phyloP scores from a whole-genome alignment of 2,329 filamentous ascomycete genomes.

The Cephalotrichum gorgonifer region DNA sequence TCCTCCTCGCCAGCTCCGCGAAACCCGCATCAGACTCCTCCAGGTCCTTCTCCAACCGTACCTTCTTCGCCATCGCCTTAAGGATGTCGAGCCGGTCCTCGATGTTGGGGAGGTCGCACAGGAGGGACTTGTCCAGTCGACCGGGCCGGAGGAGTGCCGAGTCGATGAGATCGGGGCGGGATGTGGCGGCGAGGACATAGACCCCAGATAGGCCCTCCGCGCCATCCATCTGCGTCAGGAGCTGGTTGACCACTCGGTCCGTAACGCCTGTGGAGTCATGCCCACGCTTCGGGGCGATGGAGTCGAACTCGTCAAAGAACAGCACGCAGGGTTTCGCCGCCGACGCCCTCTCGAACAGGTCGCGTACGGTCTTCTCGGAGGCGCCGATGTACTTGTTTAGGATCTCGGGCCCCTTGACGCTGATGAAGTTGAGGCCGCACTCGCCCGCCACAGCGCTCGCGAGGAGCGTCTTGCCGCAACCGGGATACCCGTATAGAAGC shows the following conservation, averaged over 20 bases:
- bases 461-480: conserved; percentile 91
- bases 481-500: conserved; percentile 87
- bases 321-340: conserved; percentile 88
- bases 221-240: conserved; percentile 97
- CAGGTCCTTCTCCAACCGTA: conserved; percentile 62
- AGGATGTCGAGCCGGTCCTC: conserved; percentile 86
- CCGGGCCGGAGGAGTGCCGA: conserved; percentile 86
- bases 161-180: conserved; percentile 87
- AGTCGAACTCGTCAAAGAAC: conserved; percentile 98
- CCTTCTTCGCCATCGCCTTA: conserved; percentile 68
- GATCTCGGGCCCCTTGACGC: conserved; percentile 95
- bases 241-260: conserved; percentile 94
- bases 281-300: conserved; percentile 91
- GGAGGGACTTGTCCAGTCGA: conserved; percentile 81
- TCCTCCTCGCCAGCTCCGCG: conserved; percentile 65
- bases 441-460: conserved; percentile 96
- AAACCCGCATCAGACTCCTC: conserved; percentile 45
- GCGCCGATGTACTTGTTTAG: conserved; percentile 99
- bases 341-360: conserved; percentile 85
- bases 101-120: conserved; percentile 77
- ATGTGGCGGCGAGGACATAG: conserved; percentile 92
- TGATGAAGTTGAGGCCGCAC: conserved; percentile 96
- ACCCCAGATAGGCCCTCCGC: conserved; percentile 91
- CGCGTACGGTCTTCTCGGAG: conserved; percentile 89
- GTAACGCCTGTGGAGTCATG: conserved; percentile 98